phyloP scores from a whole-genome alignment of 306 rosid species.

The Inga leiocalycina region DNA sequence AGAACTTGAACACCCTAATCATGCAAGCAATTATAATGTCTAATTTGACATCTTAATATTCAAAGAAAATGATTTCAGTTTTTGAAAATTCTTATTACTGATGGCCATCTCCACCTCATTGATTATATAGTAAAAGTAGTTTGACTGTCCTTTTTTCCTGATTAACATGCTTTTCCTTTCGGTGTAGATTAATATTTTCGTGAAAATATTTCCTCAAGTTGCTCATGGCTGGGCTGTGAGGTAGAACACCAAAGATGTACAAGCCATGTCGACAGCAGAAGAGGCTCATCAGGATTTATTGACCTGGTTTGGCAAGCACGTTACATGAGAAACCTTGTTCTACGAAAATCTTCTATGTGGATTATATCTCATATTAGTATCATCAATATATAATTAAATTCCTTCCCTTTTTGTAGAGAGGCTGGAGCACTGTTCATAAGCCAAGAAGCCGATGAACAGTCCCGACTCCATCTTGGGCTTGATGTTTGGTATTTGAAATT shows the following conservation, averaged over 20 bases:
- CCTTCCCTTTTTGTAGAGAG: too few species aligned
- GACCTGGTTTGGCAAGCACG: slow-evolving; percentile 47
- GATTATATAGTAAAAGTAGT: too few species aligned
- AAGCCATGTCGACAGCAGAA: slow-evolving; percentile 49
- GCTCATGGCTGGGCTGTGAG: slow-evolving; percentile 58
- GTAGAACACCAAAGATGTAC: slow-evolving; percentile 41
- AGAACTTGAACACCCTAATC: not conserved
- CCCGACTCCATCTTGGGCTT: too few species aligned
- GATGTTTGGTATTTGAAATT: too few species aligned
- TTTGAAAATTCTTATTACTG: not conserved
- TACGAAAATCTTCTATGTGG: not conserved
- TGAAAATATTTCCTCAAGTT: slow-evolving; percentile 41
- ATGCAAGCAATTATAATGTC: not conserved
- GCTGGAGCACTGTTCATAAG: too few species aligned
- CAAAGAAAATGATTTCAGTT: not conserved
- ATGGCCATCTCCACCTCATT: not conserved
- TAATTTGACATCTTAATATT: not conserved
- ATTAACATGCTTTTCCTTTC: not conserved
- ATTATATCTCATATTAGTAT: not conserved
- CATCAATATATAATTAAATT: too few species aligned
- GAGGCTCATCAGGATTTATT: slow-evolving; percentile 52
- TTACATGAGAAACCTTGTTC: slow-evolving; percentile 33
- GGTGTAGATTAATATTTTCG: slow-evolving; percentile 25
- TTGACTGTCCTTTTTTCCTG: too few species aligned
- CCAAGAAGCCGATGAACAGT: too few species aligned